These are phyloP conservation scores for Erysimum cheiri DNA, from an alignment of 441 rosid species.

Conservation along the genomic window DNA sequence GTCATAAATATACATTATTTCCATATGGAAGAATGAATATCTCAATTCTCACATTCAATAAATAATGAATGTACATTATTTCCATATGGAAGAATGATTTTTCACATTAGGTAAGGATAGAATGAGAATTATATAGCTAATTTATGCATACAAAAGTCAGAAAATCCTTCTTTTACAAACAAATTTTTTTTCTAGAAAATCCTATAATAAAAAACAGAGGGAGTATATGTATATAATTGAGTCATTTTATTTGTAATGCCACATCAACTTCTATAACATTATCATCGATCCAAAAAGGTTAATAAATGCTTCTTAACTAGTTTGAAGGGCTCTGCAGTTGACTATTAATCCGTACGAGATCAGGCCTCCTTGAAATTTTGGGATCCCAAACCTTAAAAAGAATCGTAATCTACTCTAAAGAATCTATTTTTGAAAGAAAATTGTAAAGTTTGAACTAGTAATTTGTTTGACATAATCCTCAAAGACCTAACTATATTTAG, in stretches of 20 bases:
- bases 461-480: neutral
- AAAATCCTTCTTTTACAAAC: no score
- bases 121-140: no score
- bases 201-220: no score
- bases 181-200: no score
- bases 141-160: no score
- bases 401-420: neutral
- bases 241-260: neutral
- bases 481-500: slow-evolving; percentile 19
- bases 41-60: no score
- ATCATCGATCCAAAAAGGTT: neutral
- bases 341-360: neutral
- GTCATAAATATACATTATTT: no score
- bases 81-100: no score
- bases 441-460: neutral
- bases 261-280: no score
- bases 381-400: neutral
- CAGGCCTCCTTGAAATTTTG: neutral
- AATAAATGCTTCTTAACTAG: neutral
- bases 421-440: neutral
- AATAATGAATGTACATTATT: no score
- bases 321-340: neutral
- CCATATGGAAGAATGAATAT: no score
- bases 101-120: no score
- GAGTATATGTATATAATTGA: neutral